Evolutionary conservation across 176 grass and related monocot species (phyloP).

Genomic region (Phoenix roebelenii): DNA sequence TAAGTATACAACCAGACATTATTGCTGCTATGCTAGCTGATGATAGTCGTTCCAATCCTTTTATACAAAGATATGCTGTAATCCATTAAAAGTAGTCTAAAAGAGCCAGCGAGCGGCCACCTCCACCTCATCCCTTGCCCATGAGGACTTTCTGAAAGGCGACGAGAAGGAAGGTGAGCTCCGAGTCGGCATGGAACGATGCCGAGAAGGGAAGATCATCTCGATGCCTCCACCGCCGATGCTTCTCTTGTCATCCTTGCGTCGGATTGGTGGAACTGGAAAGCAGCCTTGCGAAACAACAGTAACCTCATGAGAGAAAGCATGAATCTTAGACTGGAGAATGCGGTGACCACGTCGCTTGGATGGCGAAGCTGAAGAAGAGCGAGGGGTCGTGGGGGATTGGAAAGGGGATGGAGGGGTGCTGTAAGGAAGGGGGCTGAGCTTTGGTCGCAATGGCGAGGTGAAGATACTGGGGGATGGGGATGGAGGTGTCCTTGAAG

Average conservation of each 20-base stretch:
- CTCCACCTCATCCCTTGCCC: conserved; percentile 23
- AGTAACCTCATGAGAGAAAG: conserved; percentile 15
- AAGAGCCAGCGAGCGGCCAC: conserved; percentile 31
- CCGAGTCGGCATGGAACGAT: conserved; percentile 20
- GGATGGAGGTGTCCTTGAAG: conserved; percentile 28
- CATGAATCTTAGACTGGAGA: not conserved
- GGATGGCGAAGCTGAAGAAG: conserved; percentile 34
- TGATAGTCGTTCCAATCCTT: too few species aligned
- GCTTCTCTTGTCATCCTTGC: conserved; percentile 22
- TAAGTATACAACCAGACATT: too few species aligned
- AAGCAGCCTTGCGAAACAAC: conserved; percentile 25
- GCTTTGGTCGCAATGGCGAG: conserved; percentile 19
- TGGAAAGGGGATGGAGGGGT: not conserved
- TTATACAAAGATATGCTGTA: too few species aligned
- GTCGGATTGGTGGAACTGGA: conserved; percentile 26
- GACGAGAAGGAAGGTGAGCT: conserved; percentile 25
- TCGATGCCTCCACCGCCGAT: conserved; percentile 14
- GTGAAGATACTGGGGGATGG: not conserved
- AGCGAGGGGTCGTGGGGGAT: conserved; percentile 19
- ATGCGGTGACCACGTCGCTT: not conserved
- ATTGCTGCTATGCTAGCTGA: too few species aligned
- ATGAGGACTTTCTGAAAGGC: conserved; percentile 11
- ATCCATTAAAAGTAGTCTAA: not conserved
- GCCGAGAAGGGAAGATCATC: not conserved
- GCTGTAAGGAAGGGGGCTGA: conserved; percentile 45